These are phyloP conservation scores for Striga hermonthica DNA, from an alignment of 305 asterid genomes.

Conservation along the genomic window DNA sequence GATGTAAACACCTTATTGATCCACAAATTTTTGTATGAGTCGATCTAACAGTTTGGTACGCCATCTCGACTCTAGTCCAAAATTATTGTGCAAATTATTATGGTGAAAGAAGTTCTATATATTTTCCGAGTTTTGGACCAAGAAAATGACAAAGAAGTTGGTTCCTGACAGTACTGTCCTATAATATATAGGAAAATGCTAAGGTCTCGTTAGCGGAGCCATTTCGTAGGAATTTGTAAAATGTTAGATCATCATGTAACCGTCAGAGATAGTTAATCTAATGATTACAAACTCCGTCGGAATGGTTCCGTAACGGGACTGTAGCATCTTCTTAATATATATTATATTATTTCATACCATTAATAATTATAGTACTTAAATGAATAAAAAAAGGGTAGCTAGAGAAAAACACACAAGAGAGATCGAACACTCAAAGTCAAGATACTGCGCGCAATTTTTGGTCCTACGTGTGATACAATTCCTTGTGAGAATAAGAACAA, in stretches of 20 bases:
- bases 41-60: too few species aligned
- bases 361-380: constrained; percentile 32
- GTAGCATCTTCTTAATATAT: too few species aligned
- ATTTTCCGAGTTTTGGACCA: constrained; percentile 20
- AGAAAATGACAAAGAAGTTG: constrained; percentile 31
- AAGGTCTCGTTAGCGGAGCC: too few species aligned
- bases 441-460: constrained; percentile 45
- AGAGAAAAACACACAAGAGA: constrained; percentile 46
- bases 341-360: constrained; percentile 31
- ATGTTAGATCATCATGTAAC: too few species aligned
- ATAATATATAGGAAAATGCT: constrained; percentile 14
- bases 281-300: too few species aligned
- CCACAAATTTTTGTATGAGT: too few species aligned
- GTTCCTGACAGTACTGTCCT: constrained; percentile 28
- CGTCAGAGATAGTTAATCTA: too few species aligned
- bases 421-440: constrained; percentile 58
- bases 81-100: background rate
- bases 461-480: constrained; percentile 38
- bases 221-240: too few species aligned
- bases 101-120: too few species aligned
- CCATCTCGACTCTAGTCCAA: too few species aligned
- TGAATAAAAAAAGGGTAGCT: background rate
- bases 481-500: constrained; percentile 59
- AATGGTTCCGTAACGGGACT: too few species aligned
- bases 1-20: too few species aligned